phyloP scores from a whole-genome alignment of 116 monocot genomes.

The Iris pallida region DNA sequence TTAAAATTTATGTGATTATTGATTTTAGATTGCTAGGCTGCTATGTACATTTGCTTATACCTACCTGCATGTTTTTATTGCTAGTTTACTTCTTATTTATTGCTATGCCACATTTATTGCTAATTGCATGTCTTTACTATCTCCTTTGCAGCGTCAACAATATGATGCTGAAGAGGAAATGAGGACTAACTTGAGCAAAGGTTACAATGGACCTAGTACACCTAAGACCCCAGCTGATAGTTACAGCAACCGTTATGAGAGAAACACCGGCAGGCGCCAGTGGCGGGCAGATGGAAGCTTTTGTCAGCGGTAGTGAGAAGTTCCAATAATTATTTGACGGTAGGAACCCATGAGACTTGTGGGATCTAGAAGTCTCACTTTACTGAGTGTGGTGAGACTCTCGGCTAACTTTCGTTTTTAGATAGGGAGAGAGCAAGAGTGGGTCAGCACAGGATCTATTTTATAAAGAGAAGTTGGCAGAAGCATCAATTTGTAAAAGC shows the following conservation, averaged over 20 bases:
- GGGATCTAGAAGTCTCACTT: neutral
- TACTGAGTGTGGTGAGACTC: neutral
- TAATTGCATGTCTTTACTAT: neutral
- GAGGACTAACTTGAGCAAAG: conserved; percentile 3
- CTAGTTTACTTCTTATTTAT: neutral
- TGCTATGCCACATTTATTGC: no score
- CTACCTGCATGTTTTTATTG: neutral
- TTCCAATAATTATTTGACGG: neutral
- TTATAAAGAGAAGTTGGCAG: neutral
- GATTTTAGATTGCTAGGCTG: neutral
- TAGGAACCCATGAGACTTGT: neutral
- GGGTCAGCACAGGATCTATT: neutral
- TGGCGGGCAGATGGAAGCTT: conserved; percentile 5
- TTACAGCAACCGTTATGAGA: conserved; percentile 3
- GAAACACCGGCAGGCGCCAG: conserved; percentile 1
- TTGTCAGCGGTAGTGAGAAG: neutral
- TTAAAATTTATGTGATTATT: neutral
- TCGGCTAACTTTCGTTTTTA: neutral
- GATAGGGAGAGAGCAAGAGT: neutral
- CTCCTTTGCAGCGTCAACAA: conserved; percentile 5
- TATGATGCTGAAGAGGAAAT: conserved; percentile 16
- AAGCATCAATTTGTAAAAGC: neutral
- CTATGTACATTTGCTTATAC: neutral
- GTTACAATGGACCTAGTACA: neutral
- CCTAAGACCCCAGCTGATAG: conserved; percentile 13